Evolutionary conservation across 1,284 basidiomycete genomes (phyloP).

Genomic region (Ustilago nuda): DNA sequence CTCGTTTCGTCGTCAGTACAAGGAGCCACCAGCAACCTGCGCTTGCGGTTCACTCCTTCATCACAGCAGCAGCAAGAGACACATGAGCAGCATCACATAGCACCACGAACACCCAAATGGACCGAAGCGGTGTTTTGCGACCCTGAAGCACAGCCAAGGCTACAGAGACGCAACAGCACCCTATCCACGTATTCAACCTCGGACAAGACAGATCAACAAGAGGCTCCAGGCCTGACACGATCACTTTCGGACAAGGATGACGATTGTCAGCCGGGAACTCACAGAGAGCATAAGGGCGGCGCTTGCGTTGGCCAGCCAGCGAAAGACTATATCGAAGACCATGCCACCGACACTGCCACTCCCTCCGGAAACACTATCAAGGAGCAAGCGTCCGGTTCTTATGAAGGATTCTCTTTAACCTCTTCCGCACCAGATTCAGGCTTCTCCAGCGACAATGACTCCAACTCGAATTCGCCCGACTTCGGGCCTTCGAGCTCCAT

Average conservation of each 20-base stretch:
- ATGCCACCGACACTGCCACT: neutral
- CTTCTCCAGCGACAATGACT: neutral
- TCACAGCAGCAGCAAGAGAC: slow-evolving; percentile 1
- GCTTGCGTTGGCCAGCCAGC: neutral
- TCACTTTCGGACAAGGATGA: neutral
- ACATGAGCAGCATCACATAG: slow-evolving; percentile 4
- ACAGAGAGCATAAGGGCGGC: neutral
- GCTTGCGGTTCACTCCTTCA: neutral
- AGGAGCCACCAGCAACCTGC: slow-evolving; percentile 2
- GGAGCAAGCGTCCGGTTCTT: neutral
- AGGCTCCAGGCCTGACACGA: neutral
- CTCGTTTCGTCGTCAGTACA: slow-evolving; percentile 14
- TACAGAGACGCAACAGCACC: neutral
- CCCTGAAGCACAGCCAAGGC: neutral
- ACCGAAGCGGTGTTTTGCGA: neutral
- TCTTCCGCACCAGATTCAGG: neutral
- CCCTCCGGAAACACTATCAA: neutral
- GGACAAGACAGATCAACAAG: neutral
- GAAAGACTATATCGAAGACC: neutral
- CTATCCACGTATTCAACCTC: too few species aligned
- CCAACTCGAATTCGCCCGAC: neutral
- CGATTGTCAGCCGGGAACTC: neutral
- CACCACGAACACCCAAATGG: slow-evolving; percentile 12
- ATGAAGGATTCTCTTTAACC: neutral
- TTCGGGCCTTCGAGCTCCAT: neutral